These are phyloP conservation scores for Pythium biforme DNA, from an alignment of 352 stramenopile species.

Conservation along the genomic window DNA sequence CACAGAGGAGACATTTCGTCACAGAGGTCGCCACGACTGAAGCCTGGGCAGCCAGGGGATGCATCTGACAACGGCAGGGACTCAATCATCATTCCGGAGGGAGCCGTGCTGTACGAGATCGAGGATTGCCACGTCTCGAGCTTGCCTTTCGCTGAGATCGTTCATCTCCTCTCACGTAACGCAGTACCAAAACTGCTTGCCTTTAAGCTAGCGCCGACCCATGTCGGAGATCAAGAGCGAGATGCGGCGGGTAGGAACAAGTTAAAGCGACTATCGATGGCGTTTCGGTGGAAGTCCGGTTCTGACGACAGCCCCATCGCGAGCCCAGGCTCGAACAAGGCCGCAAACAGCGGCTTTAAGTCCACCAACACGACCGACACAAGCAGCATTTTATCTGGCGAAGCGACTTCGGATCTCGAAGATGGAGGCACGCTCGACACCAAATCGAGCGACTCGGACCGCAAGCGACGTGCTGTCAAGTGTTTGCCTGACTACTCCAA, in stretches of 20 bases:
- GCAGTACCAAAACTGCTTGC: constrained; percentile 42
- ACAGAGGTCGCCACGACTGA: neutral
- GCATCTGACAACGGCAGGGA: constrained; percentile 1
- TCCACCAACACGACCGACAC: constrained; percentile 9
- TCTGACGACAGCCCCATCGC: constrained; percentile 22
- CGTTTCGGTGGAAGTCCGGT: constrained; percentile 47
- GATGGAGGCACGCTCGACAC: neutral
- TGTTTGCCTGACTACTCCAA: constrained; percentile 58
- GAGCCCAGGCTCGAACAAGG: neutral
- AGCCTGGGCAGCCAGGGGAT: neutral
- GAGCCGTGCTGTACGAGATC: constrained; percentile 65
- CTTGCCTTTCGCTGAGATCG: constrained; percentile 61
- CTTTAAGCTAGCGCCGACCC: constrained; percentile 54
- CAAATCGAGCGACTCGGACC: neutral
- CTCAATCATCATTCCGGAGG: constrained; percentile 44
- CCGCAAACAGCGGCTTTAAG: neutral
- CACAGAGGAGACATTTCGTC: neutral
- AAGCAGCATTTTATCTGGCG: constrained; percentile 11
- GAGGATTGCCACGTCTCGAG: constrained; percentile 54
- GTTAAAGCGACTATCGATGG: constrained; percentile 44
- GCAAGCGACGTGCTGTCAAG: neutral
- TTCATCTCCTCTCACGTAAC: constrained; percentile 53
- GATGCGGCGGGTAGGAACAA: constrained; percentile 26
- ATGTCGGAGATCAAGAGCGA: constrained; percentile 30
- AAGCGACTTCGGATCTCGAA: constrained; percentile 12